phyloP scores from a whole-genome alignment of 2,329 filamentous ascomycete genomes.

The Trichophyton simii region DNA sequence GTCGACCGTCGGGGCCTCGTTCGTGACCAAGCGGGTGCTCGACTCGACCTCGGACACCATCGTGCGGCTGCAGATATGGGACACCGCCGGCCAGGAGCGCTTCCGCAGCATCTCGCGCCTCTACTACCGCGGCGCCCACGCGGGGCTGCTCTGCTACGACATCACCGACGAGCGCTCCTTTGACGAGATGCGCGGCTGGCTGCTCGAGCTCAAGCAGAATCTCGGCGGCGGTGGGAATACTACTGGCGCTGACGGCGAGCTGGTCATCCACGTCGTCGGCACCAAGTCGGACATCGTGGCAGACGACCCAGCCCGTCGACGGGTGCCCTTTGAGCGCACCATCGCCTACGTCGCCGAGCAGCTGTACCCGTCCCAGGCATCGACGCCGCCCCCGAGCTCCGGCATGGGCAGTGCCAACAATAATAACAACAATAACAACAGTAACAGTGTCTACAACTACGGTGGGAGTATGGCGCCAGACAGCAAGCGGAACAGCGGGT shows the following conservation, averaged over 20 bases:
- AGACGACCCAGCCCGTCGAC: constrained; percentile 61
- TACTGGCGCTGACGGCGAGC: constrained; percentile 34
- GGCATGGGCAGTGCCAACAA: constrained; percentile 27
- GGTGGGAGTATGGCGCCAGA: constrained; percentile 17
- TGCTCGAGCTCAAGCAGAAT: constrained; percentile 70
- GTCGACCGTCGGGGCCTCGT: constrained; percentile 68
- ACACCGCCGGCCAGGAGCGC: constrained; percentile 88
- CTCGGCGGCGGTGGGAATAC: constrained; percentile 27
- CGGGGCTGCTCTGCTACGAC: constrained; percentile 86
- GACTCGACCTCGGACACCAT: constrained; percentile 76
- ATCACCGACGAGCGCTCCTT: constrained; percentile 81
- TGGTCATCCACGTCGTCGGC: constrained; percentile 87
- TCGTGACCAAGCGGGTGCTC: constrained; percentile 65
- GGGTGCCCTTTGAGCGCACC: constrained; percentile 87
- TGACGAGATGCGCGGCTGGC: constrained; percentile 83
- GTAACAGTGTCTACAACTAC: constrained; percentile 12
- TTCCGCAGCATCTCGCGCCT: constrained; percentile 89
- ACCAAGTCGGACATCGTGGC: constrained; percentile 88
- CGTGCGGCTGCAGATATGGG: constrained; percentile 91
- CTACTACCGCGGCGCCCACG: constrained; percentile 92
- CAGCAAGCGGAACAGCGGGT: constrained; percentile 36
- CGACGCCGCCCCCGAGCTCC: constrained; percentile 56
- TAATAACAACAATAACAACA: constrained; percentile 6
- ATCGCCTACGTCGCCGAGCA: constrained; percentile 94
- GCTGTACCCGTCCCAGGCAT: constrained; percentile 57